Percentiles rank a stretch among this genome's conserved stretches.
Conservation (phyloP, 352 stramenopile species). For the Pythium rishiriense region DNA sequence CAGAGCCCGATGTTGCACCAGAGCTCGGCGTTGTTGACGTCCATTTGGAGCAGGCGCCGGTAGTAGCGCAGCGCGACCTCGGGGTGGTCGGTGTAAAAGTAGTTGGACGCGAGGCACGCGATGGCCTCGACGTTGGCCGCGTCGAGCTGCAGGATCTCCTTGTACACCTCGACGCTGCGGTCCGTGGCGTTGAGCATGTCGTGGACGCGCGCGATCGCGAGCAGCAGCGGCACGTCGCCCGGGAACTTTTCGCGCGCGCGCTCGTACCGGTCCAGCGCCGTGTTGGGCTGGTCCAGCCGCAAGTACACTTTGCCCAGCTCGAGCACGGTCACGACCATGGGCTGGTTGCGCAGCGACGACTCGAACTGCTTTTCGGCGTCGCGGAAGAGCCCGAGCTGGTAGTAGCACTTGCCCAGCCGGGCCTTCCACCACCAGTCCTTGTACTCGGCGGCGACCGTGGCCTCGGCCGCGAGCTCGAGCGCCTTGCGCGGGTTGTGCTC, state of each 20-base stretch:
- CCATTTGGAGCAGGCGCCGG: conserved; percentile 92
- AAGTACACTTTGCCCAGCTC: conserved; percentile 95
- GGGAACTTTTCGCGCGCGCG: conserved; percentile 69
- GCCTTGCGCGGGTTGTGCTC: conserved; percentile 92
- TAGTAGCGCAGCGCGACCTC: conserved; percentile 94
- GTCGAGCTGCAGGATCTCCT: conserved; percentile 87
- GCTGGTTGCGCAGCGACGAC: conserved; percentile 83
- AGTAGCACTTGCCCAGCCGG: conserved; percentile 94
- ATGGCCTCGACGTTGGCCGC: conserved; percentile 91
- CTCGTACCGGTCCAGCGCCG: conserved; percentile 85
- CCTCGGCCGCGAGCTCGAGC: conserved; percentile 90
- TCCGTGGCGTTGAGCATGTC: conserved; percentile 92
- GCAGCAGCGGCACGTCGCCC: conserved; percentile 74
- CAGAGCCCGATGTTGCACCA: conserved; percentile 95
- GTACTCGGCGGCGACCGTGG: conserved; percentile 85
- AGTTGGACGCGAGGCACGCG: conserved; percentile 90
- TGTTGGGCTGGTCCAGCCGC: conserved; percentile 93
- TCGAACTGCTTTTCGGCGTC: conserved; percentile 94
- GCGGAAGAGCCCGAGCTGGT: conserved; percentile 90
- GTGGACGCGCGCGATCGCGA: conserved; percentile 89
- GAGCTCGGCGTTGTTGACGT: conserved; percentile 89
- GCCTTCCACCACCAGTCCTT: conserved; percentile 96
- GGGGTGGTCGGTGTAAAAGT: conserved; percentile 93
- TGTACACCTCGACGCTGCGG: conserved; percentile 80
- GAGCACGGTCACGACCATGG: conserved; percentile 89